These are phyloP conservation scores for Ascomycota sp. DNA, from an alignment of 2,329 filamentous ascomycete species.

Conservation along the genomic window DNA sequence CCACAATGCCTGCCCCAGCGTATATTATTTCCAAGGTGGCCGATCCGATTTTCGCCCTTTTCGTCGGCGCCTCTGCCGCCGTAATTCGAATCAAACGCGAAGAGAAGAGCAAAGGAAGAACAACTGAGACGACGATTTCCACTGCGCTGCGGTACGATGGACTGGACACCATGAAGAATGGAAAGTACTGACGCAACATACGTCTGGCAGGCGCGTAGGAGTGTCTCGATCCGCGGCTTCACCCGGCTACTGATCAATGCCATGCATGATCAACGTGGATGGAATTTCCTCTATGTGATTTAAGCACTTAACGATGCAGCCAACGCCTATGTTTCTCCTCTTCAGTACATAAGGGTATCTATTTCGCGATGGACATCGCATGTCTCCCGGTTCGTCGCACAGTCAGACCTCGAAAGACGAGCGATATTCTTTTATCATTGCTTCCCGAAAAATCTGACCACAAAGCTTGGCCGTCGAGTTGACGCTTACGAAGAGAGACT, in stretches of 20 bases:
- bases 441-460: constrained; percentile 47
- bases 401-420: constrained; percentile 21
- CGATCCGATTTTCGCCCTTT: constrained; percentile 37
- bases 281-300: constrained; percentile 1
- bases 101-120: constrained; percentile 35
- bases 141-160: constrained; percentile 20
- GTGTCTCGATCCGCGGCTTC: constrained; percentile 6
- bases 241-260: not conserved
- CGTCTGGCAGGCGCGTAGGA: constrained; percentile 10
- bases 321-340: not conserved
- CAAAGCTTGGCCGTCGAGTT: constrained; percentile 52
- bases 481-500: constrained; percentile 39
- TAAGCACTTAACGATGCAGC: not conserved
- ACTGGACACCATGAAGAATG: not conserved
- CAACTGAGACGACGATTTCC: constrained; percentile 27
- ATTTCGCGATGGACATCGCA: no score
- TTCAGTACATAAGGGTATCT: not conserved
- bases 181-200: not conserved
- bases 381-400: not conserved
- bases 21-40: constrained; percentile 40
- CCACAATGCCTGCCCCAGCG: constrained; percentile 32
- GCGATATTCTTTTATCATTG: constrained; percentile 48
- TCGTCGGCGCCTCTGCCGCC: constrained; percentile 34
- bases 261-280: not conserved
- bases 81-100: constrained; percentile 38